These are phyloP conservation scores for Termitomyces sp. DNA, from an alignment of 768 basidiomycete species.

Conservation along the genomic window DNA sequence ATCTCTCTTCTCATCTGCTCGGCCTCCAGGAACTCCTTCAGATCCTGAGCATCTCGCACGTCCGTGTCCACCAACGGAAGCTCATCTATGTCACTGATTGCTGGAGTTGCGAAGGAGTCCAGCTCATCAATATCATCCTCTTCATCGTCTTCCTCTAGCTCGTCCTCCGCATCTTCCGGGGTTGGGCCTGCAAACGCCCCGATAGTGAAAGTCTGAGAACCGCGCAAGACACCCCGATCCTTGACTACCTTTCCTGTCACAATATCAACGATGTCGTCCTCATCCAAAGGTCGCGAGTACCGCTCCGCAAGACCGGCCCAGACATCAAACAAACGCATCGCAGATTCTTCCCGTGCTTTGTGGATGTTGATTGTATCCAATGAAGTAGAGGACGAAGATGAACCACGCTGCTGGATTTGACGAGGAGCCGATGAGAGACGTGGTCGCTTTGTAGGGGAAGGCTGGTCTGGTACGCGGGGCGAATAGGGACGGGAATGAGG, in stretches of 20 bases:
- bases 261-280: conserved; percentile 80
- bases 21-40: conserved; percentile 64
- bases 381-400: conserved; percentile 23
- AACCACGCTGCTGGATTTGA: conserved; percentile 22
- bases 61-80: conserved; percentile 42
- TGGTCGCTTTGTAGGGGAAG: conserved; percentile 45
- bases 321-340: conserved; percentile 51
- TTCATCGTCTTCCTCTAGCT: conserved; percentile 41
- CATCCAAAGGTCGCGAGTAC: conserved; percentile 62
- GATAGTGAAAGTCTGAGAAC: conserved; percentile 40
- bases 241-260: conserved; percentile 56
- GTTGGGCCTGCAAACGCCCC: conserved; percentile 44
- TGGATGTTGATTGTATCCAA: conserved; percentile 37
- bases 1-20: conserved; percentile 50
- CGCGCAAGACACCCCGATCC: conserved; percentile 66
- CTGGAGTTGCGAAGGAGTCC: conserved; percentile 41
- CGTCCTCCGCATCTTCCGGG: conserved; percentile 28
- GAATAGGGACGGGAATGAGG: conserved; percentile 26
- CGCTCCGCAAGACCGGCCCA: conserved; percentile 71
- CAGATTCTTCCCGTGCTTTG: conserved; percentile 54
- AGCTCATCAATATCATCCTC: conserved; percentile 62
- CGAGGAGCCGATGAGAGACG: conserved; percentile 46
- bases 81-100: conserved; percentile 27
- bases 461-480: conserved; percentile 25
- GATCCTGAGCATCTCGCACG: conserved; percentile 56